Percentiles rank a stretch among this genome's conserved stretches.
Conservation (phyloP, 2,329 filamentous ascomycete species). For the Myriosclerotinia duriaeana region DNA sequence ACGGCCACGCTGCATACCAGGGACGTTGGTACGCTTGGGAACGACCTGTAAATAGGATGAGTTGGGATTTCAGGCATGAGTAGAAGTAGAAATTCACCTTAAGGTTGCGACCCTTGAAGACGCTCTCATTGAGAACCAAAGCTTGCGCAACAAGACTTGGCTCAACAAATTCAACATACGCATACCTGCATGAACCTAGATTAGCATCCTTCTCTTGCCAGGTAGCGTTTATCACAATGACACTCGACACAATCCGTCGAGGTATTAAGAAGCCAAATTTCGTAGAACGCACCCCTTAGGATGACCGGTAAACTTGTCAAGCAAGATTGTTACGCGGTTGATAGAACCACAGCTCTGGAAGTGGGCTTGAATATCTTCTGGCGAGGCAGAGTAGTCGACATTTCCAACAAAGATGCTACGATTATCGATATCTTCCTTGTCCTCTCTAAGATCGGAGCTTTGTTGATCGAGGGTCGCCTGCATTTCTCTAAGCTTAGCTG, state of each 20-base stretch:
- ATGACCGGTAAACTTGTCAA: conserved; percentile 98
- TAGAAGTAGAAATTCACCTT: conserved; percentile 62
- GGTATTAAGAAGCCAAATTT: conserved; percentile 30
- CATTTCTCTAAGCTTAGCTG: conserved; percentile 83
- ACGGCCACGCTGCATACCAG: conserved; percentile 84
- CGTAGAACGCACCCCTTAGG: conserved; percentile 83
- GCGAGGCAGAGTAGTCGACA: conserved; percentile 94
- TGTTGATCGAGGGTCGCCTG: conserved; percentile 83
- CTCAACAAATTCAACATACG: conserved; percentile 97
- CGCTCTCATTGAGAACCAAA: conserved; percentile 91
- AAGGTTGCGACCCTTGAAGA: conserved; percentile 91
- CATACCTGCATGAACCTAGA: conserved; percentile 65
- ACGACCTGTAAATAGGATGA: conserved; percentile 56
- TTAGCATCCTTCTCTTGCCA: conserved; percentile 57
- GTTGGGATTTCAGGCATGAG: neutral
- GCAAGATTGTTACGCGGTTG: conserved; percentile 93
- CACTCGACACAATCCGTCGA: conserved; percentile 30
- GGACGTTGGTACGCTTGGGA: conserved; percentile 94
- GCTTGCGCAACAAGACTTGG: conserved; percentile 90
- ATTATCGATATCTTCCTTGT: conserved; percentile 92
- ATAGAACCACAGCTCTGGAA: conserved; percentile 97
- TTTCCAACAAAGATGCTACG: conserved; percentile 98
- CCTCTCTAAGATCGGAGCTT: conserved; percentile 78
- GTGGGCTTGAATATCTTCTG: conserved; percentile 96
- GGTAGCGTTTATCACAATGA: conserved; percentile 48